phyloP scores from a whole-genome alignment of 768 basidiomycete genomes.

The Vararia minispora region DNA sequence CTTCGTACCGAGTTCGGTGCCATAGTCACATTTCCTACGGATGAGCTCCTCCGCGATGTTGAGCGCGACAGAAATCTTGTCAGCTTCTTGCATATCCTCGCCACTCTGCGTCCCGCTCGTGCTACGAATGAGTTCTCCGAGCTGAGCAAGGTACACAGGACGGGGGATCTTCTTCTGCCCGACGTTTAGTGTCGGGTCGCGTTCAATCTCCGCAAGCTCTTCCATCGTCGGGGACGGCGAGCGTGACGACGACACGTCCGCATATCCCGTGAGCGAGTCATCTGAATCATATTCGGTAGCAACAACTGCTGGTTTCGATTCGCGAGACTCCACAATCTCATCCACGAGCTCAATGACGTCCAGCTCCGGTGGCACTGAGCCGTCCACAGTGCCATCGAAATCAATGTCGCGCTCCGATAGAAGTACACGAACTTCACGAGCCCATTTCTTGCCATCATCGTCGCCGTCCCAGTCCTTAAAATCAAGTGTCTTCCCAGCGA shows the following conservation, averaged over 20 bases:
- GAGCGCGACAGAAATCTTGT: constrained; percentile 73
- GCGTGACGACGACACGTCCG: constrained; percentile 51
- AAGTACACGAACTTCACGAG: constrained; percentile 45
- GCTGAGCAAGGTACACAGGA: constrained; percentile 85
- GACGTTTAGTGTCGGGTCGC: constrained; percentile 71
- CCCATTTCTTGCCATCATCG: constrained; percentile 54
- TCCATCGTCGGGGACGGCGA: constrained; percentile 73
- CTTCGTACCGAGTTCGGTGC: constrained; percentile 82
- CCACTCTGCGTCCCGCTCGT: constrained; percentile 37
- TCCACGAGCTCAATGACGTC: background rate
- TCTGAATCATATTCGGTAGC: constrained; percentile 57
- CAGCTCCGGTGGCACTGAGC: too few relatives aligned
- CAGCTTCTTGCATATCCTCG: constrained; percentile 55
- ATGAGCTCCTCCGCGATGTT: constrained; percentile 74
- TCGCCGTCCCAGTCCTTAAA: constrained; percentile 84
- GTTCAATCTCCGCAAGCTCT: constrained; percentile 74
- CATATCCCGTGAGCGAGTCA: constrained; percentile 72
- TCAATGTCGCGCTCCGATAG: constrained; percentile 41
- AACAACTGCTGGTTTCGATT: background rate
- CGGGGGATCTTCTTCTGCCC: constrained; percentile 58
- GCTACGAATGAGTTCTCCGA: constrained; percentile 65
- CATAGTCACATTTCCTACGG: constrained; percentile 72
- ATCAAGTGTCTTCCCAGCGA: constrained; percentile 51
- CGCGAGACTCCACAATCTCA: background rate
- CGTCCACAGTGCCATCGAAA: constrained; percentile 18